phyloP scores from a whole-genome alignment of 495 filamentous ascomycete genomes.

The Aspergillus incahuasiensis region DNA sequence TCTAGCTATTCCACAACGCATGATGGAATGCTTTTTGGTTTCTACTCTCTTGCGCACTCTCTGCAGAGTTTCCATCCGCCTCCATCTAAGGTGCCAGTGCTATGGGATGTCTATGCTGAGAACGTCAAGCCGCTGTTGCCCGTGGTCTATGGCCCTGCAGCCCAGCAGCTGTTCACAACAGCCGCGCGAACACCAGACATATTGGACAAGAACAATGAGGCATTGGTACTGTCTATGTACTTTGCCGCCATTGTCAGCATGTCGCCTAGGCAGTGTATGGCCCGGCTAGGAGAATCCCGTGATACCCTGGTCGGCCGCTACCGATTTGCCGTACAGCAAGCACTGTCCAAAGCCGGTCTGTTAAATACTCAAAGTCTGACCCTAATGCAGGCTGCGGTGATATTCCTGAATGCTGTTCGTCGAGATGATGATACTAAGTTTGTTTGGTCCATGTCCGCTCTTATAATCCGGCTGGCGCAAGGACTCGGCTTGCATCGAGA shows the following conservation, averaged over 20 bases:
- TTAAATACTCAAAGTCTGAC: conserved; percentile 70
- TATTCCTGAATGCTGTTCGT: conserved; percentile 64
- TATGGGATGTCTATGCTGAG: conserved; percentile 65
- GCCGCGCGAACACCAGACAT: conserved; percentile 47
- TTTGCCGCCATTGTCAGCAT: conserved; percentile 68
- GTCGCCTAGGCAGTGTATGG: conserved; percentile 39
- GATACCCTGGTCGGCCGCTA: conserved; percentile 55
- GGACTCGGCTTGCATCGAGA: conserved; percentile 79
- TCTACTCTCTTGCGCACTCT: conserved; percentile 52
- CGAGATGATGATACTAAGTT: conserved; percentile 63
- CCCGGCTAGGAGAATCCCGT: conserved; percentile 35
- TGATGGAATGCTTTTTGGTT: conserved; percentile 66
- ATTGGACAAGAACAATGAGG: conserved; percentile 60
- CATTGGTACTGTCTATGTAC: conserved; percentile 75
- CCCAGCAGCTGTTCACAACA: conserved; percentile 41
- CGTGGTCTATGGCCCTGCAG: conserved; percentile 60
- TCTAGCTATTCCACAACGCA: conserved; percentile 48
- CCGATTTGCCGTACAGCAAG: conserved; percentile 76
- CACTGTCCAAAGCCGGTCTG: conserved; percentile 68
- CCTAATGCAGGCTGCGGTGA: conserved; percentile 70
- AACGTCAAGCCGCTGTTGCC: conserved; percentile 72
- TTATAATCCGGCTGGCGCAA: conserved; percentile 76
- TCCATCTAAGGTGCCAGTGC: conserved; percentile 55
- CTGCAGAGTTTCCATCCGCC: conserved; percentile 50
- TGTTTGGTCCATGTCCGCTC: conserved; percentile 62